Conservation (phyloP, 176 grass and related monocot species). For the Bothriochloa decipiens region DNA sequence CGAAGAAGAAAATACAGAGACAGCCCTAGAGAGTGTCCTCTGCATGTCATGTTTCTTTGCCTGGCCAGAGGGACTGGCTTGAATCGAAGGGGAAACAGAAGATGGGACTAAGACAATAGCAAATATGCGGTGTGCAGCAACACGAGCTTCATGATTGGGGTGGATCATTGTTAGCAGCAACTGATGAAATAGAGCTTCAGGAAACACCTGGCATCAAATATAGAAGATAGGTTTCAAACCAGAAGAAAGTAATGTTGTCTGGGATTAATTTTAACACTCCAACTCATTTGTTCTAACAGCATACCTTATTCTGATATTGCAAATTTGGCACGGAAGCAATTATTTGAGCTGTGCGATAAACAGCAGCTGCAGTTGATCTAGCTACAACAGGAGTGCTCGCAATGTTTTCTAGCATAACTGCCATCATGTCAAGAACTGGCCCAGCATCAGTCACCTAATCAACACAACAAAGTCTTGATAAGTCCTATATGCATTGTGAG, state of each 20-base stretch:
- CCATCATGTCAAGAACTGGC: constrained; percentile 99
- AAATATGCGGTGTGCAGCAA: constrained; percentile 97
- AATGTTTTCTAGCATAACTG: constrained; percentile 94
- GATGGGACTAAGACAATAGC: constrained; percentile 96
- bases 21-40: constrained; percentile 94
- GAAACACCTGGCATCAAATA: constrained; percentile 78
- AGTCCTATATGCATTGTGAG: constrained; percentile 22
- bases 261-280: constrained; percentile 30
- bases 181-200: constrained; percentile 98
- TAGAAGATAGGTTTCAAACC: constrained; percentile 33
- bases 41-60: constrained; percentile 71
- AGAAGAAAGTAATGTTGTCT: constrained; percentile 33
- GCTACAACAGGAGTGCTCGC: constrained; percentile 71
- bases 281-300: constrained; percentile 14
- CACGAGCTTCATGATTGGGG: constrained; percentile 85
- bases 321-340: constrained; percentile 96
- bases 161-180: constrained; percentile 95
- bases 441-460: constrained; percentile 93
- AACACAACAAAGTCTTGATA: constrained; percentile 45
- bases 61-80: constrained; percentile 51
- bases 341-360: constrained; percentile 98
- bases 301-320: constrained; percentile 93
- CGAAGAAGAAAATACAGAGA: constrained; percentile 99
- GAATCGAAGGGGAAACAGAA: constrained; percentile 71
- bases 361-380: constrained; percentile 89